phyloP scores from a whole-genome alignment of 2,329 filamentous ascomycete genomes.

The Beauveria asiatica region DNA sequence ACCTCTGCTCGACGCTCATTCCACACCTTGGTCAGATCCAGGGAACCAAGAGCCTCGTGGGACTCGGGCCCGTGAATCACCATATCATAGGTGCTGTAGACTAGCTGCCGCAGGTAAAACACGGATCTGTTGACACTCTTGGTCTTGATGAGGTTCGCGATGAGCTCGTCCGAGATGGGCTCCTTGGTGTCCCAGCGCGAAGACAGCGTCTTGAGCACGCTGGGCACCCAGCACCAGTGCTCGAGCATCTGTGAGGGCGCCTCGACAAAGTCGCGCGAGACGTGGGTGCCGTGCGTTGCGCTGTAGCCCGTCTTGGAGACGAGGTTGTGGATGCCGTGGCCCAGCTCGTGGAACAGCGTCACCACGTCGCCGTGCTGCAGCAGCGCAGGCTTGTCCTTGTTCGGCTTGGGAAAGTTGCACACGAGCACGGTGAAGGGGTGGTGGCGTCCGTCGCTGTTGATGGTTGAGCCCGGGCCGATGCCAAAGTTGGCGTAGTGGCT shows the following conservation, averaged over 20 bases:
- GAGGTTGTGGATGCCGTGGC: constrained; percentile 27
- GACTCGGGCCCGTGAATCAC: constrained; percentile 61
- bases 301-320: constrained; percentile 25
- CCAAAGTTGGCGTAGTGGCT: constrained; percentile 85
- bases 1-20: constrained; percentile 67
- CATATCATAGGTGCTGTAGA: constrained; percentile 56
- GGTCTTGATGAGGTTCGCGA: constrained; percentile 38
- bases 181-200: constrained; percentile 36
- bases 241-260: constrained; percentile 33
- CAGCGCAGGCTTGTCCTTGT: constrained; percentile 64
- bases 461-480: constrained; percentile 62
- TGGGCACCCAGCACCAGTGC: constrained; percentile 30
- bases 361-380: constrained; percentile 79
- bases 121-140: constrained; percentile 43
- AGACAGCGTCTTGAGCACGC: constrained; percentile 30
- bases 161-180: constrained; percentile 37
- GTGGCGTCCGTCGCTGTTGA: constrained; percentile 57
- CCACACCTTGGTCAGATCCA: constrained; percentile 60
- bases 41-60: constrained; percentile 55
- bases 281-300: constrained; percentile 26
- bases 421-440: constrained; percentile 75
- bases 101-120: constrained; percentile 29
- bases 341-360: constrained; percentile 61
- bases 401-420: constrained; percentile 80
- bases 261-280: constrained; percentile 29